A percentile compares a stretch with the other conserved stretches of the same genome.
These are phyloP conservation scores for Calycina herbarum DNA, from an alignment of 2,329 filamentous ascomycete species.

Conservation along the genomic window DNA sequence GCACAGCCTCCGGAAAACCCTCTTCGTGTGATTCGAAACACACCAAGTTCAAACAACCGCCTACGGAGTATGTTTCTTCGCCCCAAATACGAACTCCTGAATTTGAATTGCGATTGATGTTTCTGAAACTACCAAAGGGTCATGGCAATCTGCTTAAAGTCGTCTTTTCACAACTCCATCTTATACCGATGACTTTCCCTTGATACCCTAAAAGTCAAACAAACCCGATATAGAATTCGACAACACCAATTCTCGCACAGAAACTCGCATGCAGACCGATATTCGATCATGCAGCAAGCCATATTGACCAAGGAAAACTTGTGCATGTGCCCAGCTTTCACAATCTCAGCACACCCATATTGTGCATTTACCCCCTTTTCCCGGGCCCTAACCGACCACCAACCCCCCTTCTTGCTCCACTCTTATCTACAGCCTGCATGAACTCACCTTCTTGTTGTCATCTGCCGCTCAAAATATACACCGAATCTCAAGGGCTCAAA, in stretches of 20 bases:
- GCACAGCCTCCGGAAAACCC: background rate
- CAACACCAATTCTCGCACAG: no score
- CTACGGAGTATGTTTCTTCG: background rate
- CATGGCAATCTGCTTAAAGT: background rate
- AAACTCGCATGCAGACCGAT: background rate
- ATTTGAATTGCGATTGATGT: background rate
- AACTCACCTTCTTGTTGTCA: background rate
- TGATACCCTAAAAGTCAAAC: background rate
- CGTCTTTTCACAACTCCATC: background rate
- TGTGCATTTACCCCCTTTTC: constrained; percentile 3
- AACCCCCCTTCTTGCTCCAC: background rate
- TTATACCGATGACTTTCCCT: background rate
- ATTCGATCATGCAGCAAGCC: constrained; percentile 3
- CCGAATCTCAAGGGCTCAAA: background rate
- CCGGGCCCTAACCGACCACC: background rate
- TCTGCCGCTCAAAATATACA: background rate
- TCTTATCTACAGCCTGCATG: background rate
- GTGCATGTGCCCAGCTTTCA: background rate
- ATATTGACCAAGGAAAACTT: background rate
- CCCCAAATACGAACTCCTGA: background rate
- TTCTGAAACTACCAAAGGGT: constrained; percentile 1
- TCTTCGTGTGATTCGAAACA: background rate
- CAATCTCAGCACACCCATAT: background rate
- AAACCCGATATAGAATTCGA: background rate
- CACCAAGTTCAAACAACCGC: background rate